Evolutionary conservation across 352 stramenopile genomes (phyloP).

Genomic region (Pythium scleroteichum): DNA sequence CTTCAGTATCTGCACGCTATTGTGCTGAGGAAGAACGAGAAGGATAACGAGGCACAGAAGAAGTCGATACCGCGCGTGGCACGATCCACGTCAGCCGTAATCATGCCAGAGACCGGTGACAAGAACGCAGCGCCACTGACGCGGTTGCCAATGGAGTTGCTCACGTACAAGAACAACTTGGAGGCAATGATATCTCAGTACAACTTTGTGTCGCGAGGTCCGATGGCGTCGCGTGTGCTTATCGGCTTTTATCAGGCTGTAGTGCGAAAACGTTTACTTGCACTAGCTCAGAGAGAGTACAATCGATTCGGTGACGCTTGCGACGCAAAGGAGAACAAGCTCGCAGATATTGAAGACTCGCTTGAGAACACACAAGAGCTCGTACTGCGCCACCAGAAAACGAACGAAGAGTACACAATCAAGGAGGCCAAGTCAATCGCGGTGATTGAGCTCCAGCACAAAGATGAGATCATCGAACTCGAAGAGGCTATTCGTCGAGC

Average conservation of each 20-base stretch:
- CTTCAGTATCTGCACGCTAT: conserved; percentile 70
- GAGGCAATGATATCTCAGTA: conserved; percentile 81
- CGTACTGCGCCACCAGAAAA: conserved; percentile 46
- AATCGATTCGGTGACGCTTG: conserved; percentile 56
- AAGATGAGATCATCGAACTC: conserved; percentile 40
- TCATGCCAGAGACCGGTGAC: conserved; percentile 36
- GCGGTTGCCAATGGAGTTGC: conserved; percentile 59
- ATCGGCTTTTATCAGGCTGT: conserved; percentile 60
- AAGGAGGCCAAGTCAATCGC: conserved; percentile 54
- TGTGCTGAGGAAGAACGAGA: conserved; percentile 67
- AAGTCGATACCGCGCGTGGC: conserved; percentile 42
- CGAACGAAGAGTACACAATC: conserved; percentile 46
- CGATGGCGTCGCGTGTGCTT: conserved; percentile 46
- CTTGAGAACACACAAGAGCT: conserved; percentile 50
- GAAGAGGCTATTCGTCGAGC: conserved; percentile 40
- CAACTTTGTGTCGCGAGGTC: conserved; percentile 67
- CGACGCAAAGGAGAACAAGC: conserved; percentile 46
- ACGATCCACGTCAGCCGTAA: conserved; percentile 54
- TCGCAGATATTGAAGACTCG: conserved; percentile 51
- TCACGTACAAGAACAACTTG: conserved; percentile 81
- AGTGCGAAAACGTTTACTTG: conserved; percentile 47
- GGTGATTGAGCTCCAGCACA: conserved; percentile 45
- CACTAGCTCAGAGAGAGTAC: conserved; percentile 56
- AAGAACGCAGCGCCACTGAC: conserved; percentile 37
- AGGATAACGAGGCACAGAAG: conserved; percentile 54